Evolutionary conservation across 2,329 filamentous ascomycete species (phyloP), one percentile per base, ranked within the genome.

Genomic region (Xylariaceae sp.): DNA sequence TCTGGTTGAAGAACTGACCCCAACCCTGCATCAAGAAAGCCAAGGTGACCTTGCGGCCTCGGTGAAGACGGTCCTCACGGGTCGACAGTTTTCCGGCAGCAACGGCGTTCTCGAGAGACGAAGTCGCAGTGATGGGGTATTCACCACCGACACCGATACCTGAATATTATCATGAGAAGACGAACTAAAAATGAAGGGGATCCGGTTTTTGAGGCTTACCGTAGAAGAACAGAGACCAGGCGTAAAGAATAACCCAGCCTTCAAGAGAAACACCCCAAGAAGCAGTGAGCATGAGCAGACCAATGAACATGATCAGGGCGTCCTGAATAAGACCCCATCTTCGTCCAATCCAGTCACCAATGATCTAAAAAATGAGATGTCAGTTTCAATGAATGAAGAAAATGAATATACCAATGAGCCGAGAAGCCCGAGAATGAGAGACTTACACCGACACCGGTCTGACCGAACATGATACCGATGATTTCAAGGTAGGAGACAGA

Each of bases 21-120:
- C 93, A 97, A 57, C 93, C 93, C 76, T 97, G 93, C 93, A 97
- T 97, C 76, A 97, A 76, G 80, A 97, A 97, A 60, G 93, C 92
- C 74, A 88, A 91, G 66, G 92, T 96, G 73, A 97, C 93, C 75
- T 96, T 96, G 71, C 93, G 90, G 65, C 93, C 93, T 76, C 93
- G 91, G 79, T 97, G 93, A 56, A 97, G 86, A 73, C 93, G 90
- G 73, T 97, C 93, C 56, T 96, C 91, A 63, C 88, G 88, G 60
- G 92, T 96, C 5, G 93, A 97, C 56, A 96, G 78, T 73, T 88
- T 92, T 63, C 93, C 92, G 44, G 90, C 78, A n/a, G 89, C 86
- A 51, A 92, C 88, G 13, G 90, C 88, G 70, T 92, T 91, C 74
- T 96, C 92, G 86, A 97, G 96, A 61, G 92, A 92, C 7, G 90